phyloP scores from a whole-genome alignment of 2,329 filamentous ascomycete genomes.

The Colletotrichum costaricense region DNA sequence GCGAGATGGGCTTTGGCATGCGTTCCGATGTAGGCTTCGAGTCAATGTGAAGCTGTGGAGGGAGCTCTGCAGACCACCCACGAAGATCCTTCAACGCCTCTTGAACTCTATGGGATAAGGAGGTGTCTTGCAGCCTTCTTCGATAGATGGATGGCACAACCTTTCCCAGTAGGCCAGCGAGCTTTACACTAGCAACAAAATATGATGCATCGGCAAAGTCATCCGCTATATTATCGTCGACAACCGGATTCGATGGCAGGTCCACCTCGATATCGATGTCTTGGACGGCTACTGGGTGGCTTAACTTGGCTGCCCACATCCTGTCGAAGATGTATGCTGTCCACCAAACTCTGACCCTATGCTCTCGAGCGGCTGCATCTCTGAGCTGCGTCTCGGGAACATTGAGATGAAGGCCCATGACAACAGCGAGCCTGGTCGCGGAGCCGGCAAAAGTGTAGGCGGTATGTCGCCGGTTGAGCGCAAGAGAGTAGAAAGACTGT shows the following conservation, averaged over 20 bases:
- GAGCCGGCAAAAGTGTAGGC: conserved; percentile 56
- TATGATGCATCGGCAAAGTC: conserved; percentile 49
- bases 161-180: conserved; percentile 47
- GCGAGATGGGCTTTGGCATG: conserved; percentile 41
- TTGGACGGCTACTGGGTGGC: conserved; percentile 58
- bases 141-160: conserved; percentile 48
- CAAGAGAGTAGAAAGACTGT: conserved; percentile 56
- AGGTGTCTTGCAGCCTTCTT: conserved; percentile 42
- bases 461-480: conserved; percentile 56
- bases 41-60: conserved; percentile 45
- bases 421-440: conserved; percentile 54
- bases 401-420: conserved; percentile 57
- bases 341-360: conserved; percentile 55
- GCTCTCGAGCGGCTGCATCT: conserved; percentile 50
- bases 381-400: conserved; percentile 52
- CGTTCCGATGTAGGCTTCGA: conserved; percentile 24
- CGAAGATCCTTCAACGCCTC: conserved; percentile 44
- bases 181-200: conserved; percentile 48
- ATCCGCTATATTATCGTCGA: conserved; percentile 40
- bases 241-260: conserved; percentile 48
- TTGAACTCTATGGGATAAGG: conserved; percentile 46
- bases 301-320: conserved; percentile 60
- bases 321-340: conserved; percentile 57
- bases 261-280: conserved; percentile 61
- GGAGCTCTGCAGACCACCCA: conserved; percentile 45